phyloP scores from a whole-genome alignment of 306 rosid species.

The Echinosophora koreensis region DNA sequence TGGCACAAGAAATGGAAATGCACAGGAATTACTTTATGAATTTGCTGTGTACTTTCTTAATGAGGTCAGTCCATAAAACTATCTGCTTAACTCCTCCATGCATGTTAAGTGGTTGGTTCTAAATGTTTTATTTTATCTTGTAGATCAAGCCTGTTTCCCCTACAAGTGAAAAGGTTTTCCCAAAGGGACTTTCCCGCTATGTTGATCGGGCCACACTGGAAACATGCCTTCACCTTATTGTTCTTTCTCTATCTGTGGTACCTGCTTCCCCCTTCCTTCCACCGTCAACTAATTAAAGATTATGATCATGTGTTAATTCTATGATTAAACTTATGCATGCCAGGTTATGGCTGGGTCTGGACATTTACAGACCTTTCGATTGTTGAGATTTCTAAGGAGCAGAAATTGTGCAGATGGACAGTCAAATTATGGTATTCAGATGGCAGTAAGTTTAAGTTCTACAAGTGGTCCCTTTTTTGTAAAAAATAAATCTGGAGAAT shows the following conservation, averaged over 20 bases:
- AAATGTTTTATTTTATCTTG: slow-evolving; percentile 34
- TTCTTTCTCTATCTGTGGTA: slow-evolving; percentile 96
- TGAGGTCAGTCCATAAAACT: slow-evolving; percentile 65
- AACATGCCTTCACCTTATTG: slow-evolving; percentile 89
- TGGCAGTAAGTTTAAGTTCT: slow-evolving; percentile 96
- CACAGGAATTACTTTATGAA: slow-evolving; percentile 85
- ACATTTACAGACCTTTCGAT: slow-evolving; percentile 85
- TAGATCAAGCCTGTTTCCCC: slow-evolving; percentile 88
- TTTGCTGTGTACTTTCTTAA: slow-evolving; percentile 85
- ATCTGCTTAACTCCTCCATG: slow-evolving; percentile 40
- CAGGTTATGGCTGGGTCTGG: slow-evolving; percentile 99
- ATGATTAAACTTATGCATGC: slow-evolving; percentile 48
- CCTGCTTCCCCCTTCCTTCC: slow-evolving; percentile 37
- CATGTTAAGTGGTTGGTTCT: slow-evolving; percentile 35
- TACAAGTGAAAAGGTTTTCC: slow-evolving; percentile 66
- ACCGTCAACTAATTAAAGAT: slow-evolving; percentile 28
- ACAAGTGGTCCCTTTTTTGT: neutral
- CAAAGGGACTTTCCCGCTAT: slow-evolving; percentile 85
- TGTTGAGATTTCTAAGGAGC: slow-evolving; percentile 87
- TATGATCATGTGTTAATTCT: slow-evolving; percentile 17
- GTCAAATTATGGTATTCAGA: slow-evolving; percentile 89
- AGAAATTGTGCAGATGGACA: slow-evolving; percentile 94
- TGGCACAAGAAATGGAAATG: slow-evolving; percentile 86
- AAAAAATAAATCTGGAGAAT: slow-evolving; percentile 7
- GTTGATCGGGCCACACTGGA: slow-evolving; percentile 93